phyloP scores from a whole-genome alignment of 1,139 yeast genomes.

The Zhuliangozyma parablackwelliae region DNA sequence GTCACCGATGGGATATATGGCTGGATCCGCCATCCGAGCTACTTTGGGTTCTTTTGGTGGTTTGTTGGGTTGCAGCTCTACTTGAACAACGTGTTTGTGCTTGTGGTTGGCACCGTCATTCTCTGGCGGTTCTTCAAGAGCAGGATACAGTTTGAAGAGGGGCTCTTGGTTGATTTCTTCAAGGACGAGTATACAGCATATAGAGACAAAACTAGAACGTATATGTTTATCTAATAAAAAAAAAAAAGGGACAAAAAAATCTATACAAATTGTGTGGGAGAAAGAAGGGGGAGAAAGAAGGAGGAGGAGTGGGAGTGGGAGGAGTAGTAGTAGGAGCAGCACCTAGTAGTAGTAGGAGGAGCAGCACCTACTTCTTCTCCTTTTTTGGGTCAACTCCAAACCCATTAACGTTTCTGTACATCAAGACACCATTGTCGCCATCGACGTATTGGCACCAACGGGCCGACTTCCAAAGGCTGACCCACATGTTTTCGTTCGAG shows the following conservation, averaged over 20 bases:
- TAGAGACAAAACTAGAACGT: slow-evolving; percentile 15
- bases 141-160: slow-evolving; percentile 72
- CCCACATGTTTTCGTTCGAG: slow-evolving; percentile 56
- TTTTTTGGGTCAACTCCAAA: slow-evolving; percentile 41
- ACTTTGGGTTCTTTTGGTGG: slow-evolving; percentile 92
- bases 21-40: slow-evolving; percentile 78
- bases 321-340: no score
- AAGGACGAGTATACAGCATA: slow-evolving; percentile 60
- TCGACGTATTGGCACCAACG: slow-evolving; percentile 59
- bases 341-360: no score
- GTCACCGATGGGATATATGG: slow-evolving; percentile 73
- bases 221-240: slow-evolving; percentile 8
- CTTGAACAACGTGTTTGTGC: slow-evolving; percentile 46
- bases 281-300: not conserved
- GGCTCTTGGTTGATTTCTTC: slow-evolving; percentile 59
- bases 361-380: slow-evolving; percentile 1
- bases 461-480: slow-evolving; percentile 50
- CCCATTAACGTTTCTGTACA: slow-evolving; percentile 56
- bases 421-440: slow-evolving; percentile 55
- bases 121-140: slow-evolving; percentile 64
- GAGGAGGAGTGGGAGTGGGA: slow-evolving; percentile 1
- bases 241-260: no score
- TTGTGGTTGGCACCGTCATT: slow-evolving; percentile 24
- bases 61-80: slow-evolving; percentile 78
- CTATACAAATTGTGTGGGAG: no score